Conservation (phyloP, 805 yeast genomes). For the Kregervanrija delftensis region DNA sequence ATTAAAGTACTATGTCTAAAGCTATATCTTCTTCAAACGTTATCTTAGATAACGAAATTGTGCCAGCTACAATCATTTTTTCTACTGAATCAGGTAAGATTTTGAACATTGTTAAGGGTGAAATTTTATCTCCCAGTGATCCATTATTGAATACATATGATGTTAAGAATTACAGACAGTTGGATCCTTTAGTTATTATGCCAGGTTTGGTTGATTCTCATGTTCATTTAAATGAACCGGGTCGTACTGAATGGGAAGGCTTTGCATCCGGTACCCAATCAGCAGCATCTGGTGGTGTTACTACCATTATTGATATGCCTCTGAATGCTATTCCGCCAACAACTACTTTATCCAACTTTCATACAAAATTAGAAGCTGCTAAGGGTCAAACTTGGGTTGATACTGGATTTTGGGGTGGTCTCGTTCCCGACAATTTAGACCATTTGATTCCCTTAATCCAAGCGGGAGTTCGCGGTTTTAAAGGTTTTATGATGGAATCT, state of each 20-base stretch:
- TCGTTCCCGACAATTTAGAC: conserved; percentile 69
- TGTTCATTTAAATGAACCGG: conserved; percentile 94
- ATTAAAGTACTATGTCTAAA: conserved; percentile 36
- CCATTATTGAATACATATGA: conserved; percentile 35
- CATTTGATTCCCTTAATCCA: conserved; percentile 69
- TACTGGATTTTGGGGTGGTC: conserved; percentile 95
- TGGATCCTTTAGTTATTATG: conserved; percentile 58
- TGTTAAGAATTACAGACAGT: conserved; percentile 40
- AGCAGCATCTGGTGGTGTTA: conserved; percentile 94
- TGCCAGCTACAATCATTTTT: conserved; percentile 61
- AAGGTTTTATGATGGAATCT: conserved; percentile 85
- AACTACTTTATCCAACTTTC: conserved; percentile 70
- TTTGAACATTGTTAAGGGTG: conserved; percentile 36
- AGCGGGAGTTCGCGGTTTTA: conserved; percentile 90
- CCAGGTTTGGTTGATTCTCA: conserved; percentile 94
- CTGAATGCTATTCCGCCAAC: conserved; percentile 95
- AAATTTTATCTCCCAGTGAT: conserved; percentile 33
- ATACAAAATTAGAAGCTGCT: conserved; percentile 73
- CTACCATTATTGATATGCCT: conserved; percentile 95
- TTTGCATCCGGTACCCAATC: conserved; percentile 94
- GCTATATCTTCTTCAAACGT: conserved; percentile 60
- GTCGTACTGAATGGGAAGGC: conserved; percentile 98
- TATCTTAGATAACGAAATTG: conserved; percentile 37
- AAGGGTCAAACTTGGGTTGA: conserved; percentile 83
- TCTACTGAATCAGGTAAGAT: conserved; percentile 54